phyloP scores from a whole-genome alignment of 164 flowering plant genomes.

The Vitis rotundifolia region DNA sequence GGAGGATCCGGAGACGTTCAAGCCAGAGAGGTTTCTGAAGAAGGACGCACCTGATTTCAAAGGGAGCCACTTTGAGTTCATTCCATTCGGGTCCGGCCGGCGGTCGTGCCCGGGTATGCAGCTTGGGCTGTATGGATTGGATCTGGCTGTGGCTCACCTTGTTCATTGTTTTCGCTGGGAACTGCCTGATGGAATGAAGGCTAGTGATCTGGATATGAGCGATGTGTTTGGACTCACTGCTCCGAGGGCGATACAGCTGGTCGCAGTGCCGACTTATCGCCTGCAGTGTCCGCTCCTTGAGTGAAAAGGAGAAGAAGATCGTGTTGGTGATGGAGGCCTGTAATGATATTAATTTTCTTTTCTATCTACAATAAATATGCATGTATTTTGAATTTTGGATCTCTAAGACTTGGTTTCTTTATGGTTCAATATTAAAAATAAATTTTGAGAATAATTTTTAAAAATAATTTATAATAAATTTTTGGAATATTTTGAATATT shows the following conservation, averaged over 20 bases:
- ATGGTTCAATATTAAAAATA: too few species aligned
- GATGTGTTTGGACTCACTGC: constrained; percentile 86
- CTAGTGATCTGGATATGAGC: constrained; percentile 65
- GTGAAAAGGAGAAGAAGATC: too few species aligned
- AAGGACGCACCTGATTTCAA: constrained; percentile 59
- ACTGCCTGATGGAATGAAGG: constrained; percentile 84
- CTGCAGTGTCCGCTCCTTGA: constrained; percentile 23
- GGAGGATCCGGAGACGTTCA: constrained; percentile 61
- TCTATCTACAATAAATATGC: too few species aligned
- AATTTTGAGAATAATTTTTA: too few species aligned
- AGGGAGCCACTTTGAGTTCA: constrained; percentile 69
- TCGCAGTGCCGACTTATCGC: constrained; percentile 61
- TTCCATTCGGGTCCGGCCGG: constrained; percentile 90
- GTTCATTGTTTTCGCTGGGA: constrained; percentile 74
- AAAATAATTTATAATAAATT: too few species aligned
- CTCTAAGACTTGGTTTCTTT: too few species aligned
- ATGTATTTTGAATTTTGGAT: too few species aligned
- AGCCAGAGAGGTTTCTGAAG: constrained; percentile 51
- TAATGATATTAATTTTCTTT: too few species aligned
- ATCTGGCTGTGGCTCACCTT: constrained; percentile 65
- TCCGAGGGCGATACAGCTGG: constrained; percentile 60
- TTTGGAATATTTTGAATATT: too few species aligned
- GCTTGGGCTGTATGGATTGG: constrained; percentile 68
- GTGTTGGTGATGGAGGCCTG: too few species aligned
- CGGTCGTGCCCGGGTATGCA: constrained; percentile 91